Evolutionary conservation across 2,329 filamentous ascomycete species (phyloP).

Genomic region (Cucurbitaria berberidis): DNA sequence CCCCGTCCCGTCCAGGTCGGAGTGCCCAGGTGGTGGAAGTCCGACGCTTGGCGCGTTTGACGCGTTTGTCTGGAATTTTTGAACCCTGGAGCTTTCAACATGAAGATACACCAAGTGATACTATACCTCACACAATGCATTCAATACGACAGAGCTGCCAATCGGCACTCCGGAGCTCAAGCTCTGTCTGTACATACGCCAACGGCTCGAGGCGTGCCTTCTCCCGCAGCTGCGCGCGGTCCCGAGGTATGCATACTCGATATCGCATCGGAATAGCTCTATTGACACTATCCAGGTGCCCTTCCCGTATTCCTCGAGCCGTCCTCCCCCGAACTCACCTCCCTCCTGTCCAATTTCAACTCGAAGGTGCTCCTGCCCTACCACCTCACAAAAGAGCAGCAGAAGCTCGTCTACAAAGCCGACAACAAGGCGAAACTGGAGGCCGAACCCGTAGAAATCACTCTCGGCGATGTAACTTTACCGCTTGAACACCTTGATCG

Average conservation of each 20-base stretch:
- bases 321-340: slow-evolving; percentile 50
- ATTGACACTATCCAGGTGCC: slow-evolving; percentile 30
- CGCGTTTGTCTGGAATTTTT: slow-evolving; percentile 31
- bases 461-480: slow-evolving; percentile 48
- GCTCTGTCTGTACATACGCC: slow-evolving; percentile 12
- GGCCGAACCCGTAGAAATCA: slow-evolving; percentile 51
- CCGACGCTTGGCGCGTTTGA: slow-evolving; percentile 36
- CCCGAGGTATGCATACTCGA: slow-evolving; percentile 28
- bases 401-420: slow-evolving; percentile 51
- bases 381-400: slow-evolving; percentile 51
- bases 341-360: slow-evolving; percentile 50
- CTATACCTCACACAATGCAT: slow-evolving; percentile 34
- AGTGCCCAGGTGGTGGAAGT: slow-evolving; percentile 2
- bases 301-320: slow-evolving; percentile 52
- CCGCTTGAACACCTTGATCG: slow-evolving; percentile 42
- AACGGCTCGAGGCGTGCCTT: slow-evolving; percentile 40
- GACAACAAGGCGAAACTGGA: slow-evolving; percentile 51
- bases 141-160: slow-evolving; percentile 39
- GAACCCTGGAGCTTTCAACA: slow-evolving; percentile 7
- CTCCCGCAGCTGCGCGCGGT: slow-evolving; percentile 28
- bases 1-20: background rate
- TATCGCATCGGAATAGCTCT: background rate
- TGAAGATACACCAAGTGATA: background rate
- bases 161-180: slow-evolving; percentile 25
- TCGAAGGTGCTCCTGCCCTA: slow-evolving; percentile 53